A percentile compares a stretch with the other conserved stretches of the same genome.
phyloP scores from a whole-genome alignment of 345 rosid genomes.

The Hypericum androsaemum region DNA sequence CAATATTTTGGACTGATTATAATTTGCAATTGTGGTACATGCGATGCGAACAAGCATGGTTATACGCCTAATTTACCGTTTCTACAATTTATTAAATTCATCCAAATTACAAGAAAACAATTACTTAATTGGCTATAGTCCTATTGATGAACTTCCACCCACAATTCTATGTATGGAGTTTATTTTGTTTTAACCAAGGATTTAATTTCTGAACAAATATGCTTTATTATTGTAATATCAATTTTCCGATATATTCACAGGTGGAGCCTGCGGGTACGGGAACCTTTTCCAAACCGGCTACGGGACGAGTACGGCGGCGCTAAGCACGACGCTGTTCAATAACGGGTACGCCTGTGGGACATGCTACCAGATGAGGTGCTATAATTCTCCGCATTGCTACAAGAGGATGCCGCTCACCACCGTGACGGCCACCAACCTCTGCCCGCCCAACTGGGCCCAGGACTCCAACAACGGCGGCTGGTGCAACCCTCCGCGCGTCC shows the following conservation, averaged over 20 bases:
- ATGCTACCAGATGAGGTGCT: conserved; percentile 57
- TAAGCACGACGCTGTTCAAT: conserved; percentile 62
- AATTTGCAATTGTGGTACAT: too few relatives aligned
- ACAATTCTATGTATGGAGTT: too few relatives aligned
- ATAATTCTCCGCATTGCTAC: conserved; percentile 39
- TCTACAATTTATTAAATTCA: too few relatives aligned
- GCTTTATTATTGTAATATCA: neutral
- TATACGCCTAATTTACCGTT: too few relatives aligned
- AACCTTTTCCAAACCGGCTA: conserved; percentile 54
- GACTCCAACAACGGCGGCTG: conserved; percentile 70
- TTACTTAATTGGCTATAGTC: too few relatives aligned
- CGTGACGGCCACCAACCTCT: conserved; percentile 55
- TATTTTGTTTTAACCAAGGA: too few relatives aligned
- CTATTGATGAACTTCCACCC: too few relatives aligned
- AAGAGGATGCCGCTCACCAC: conserved; percentile 7
- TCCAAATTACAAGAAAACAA: too few relatives aligned
- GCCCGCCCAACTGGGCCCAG: conserved; percentile 70
- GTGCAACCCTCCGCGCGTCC: conserved; percentile 84
- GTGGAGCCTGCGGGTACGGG: conserved; percentile 90
- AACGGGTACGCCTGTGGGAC: conserved; percentile 73
- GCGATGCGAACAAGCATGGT: too few relatives aligned
- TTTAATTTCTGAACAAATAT: too few relatives aligned
- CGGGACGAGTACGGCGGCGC: conserved; percentile 55
- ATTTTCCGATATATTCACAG: conserved; percentile 14
- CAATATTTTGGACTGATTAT: too few relatives aligned